phyloP scores from a whole-genome alignment of 192 early-diverging fungal genomes.

The Martensiomyces pterosporus region DNA sequence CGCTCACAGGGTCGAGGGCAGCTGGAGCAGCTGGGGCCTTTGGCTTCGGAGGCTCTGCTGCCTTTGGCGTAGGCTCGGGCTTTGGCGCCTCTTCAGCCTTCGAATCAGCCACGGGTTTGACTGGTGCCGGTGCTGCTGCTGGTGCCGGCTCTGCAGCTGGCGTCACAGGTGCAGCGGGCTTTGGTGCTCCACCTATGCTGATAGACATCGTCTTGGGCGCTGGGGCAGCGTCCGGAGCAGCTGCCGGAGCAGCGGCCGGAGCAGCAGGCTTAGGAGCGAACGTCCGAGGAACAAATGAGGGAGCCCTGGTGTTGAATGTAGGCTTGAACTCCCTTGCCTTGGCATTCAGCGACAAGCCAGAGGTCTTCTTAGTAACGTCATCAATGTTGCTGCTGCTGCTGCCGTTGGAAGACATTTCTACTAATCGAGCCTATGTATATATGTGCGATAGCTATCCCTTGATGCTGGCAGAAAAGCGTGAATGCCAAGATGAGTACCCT shows the following conservation, averaged over 20 bases:
- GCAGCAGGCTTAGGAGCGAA: constrained; percentile 44
- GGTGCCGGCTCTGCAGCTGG: no score
- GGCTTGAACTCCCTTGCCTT: constrained; percentile 65
- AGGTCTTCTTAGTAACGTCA: constrained; percentile 52
- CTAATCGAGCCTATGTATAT: no score
- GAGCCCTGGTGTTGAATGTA: constrained; percentile 58
- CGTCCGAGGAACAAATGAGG: constrained; percentile 66
- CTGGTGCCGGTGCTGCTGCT: constrained; percentile 9
- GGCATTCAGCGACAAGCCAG: constrained; percentile 52
- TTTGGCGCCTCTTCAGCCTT: constrained; percentile 17
- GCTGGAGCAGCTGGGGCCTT: no score
- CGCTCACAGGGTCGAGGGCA: constrained; percentile 1
- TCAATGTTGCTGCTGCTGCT: constrained; percentile 20
- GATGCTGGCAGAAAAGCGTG: no score
- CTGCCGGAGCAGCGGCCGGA: constrained; percentile 9
- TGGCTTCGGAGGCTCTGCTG: constrained; percentile 1
- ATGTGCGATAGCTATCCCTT: no score
- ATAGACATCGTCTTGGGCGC: constrained; percentile 16
- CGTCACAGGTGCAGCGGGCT: constrained; percentile 10
- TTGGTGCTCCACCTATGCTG: constrained; percentile 12
- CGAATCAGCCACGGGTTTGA: constrained; percentile 22
- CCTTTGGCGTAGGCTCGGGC: constrained; percentile 4
- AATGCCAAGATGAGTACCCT: no score
- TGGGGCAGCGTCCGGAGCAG: constrained; percentile 7
- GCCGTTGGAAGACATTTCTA: constrained; percentile 39